Conservation (phyloP, 179 eudicot genomes). For the Sideroxylon spinosum region DNA sequence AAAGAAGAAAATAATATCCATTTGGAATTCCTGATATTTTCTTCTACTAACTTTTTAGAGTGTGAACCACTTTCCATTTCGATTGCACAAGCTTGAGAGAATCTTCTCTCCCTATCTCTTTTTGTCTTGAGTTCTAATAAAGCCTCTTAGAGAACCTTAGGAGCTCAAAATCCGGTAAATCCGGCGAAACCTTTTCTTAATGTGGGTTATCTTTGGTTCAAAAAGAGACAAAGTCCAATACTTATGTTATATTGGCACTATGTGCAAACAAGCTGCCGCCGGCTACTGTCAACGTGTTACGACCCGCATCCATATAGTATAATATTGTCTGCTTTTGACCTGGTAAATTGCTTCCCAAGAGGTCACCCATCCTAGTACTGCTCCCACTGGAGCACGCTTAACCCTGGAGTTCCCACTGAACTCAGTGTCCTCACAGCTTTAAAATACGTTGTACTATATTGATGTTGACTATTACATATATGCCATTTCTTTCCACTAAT, state of each 20-base stretch:
- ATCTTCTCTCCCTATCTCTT: constrained; percentile 5
- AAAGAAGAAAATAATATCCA: background rate
- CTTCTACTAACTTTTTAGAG: background rate
- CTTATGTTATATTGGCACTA: background rate
- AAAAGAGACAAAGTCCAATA: background rate
- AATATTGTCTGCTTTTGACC: too few species aligned
- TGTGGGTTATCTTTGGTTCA: background rate
- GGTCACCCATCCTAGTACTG: too few species aligned
- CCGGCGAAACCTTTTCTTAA: background rate
- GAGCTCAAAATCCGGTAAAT: background rate
- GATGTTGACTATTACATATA: too few species aligned
- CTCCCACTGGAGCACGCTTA: too few species aligned
- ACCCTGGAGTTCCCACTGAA: too few species aligned
- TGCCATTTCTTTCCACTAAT: too few species aligned
- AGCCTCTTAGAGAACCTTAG: background rate
- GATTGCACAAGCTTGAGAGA: background rate
- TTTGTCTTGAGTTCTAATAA: background rate
- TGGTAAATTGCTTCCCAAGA: too few species aligned
- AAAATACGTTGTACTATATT: too few species aligned
- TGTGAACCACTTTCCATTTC: background rate
- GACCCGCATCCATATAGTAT: too few species aligned
- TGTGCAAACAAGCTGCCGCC: too few species aligned
- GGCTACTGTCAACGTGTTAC: too few species aligned
- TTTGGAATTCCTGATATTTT: background rate
- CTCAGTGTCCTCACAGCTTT: too few species aligned